These are phyloP conservation scores for Verticillium nubilum DNA, from an alignment of 2,329 filamentous ascomycete genomes.

Conservation along the genomic window DNA sequence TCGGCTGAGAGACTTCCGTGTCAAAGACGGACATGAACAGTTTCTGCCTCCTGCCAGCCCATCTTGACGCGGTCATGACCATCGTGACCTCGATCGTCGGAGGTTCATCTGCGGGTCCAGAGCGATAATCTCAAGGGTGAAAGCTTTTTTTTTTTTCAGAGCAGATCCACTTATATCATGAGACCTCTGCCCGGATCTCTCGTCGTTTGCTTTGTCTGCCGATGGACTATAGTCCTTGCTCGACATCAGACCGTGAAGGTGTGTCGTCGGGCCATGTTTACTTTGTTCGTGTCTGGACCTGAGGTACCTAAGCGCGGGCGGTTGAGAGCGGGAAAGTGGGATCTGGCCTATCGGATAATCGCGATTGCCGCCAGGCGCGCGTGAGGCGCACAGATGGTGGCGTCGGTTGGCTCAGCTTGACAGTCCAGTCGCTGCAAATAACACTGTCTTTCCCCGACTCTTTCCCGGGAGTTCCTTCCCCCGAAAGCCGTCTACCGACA, in stretches of 20 bases:
- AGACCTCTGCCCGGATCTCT: background rate
- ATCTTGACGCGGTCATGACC: slow-evolving; percentile 7
- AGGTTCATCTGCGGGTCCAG: slow-evolving; percentile 1
- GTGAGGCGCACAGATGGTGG: background rate
- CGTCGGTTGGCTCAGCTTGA: background rate
- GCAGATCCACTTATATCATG: background rate
- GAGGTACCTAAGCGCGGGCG: slow-evolving; percentile 8
- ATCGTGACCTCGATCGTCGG: background rate
- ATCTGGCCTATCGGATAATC: slow-evolving; percentile 6
- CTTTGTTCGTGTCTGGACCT: slow-evolving; percentile 3
- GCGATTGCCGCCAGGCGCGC: slow-evolving; percentile 6
- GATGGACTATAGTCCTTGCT: background rate
- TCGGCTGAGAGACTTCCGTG: slow-evolving; percentile 42
- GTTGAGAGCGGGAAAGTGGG: slow-evolving; percentile 1
- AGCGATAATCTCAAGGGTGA: slow-evolving; percentile 7
- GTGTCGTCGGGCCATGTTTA: slow-evolving; percentile 9
- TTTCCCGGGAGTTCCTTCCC: background rate
- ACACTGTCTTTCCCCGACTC: background rate
- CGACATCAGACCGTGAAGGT: background rate
- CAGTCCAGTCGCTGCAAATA: background rate
- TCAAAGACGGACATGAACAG: slow-evolving; percentile 53
- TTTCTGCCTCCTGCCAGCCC: slow-evolving; percentile 29
- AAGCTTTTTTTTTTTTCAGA: background rate
- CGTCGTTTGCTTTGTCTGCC: background rate
- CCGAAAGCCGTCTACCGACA: background rate